Evolutionary conservation across 805 yeast genomes (phyloP), one percentile per base, ranked within the genome.

Genomic region (Metschnikowia vanudenii): DNA sequence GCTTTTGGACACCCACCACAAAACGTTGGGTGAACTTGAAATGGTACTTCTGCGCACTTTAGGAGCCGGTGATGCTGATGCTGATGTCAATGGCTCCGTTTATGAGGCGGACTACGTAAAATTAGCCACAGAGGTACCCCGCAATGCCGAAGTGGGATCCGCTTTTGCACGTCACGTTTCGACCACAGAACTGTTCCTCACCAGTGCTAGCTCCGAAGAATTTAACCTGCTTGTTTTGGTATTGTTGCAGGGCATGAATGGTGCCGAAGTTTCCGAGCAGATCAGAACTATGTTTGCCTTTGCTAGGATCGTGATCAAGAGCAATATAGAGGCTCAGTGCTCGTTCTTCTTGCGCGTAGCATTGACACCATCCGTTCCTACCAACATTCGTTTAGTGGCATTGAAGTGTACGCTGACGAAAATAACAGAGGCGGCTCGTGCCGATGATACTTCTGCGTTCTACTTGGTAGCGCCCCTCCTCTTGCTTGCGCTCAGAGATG

Each of bases 21-120:
- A 59, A 38, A 55, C 58, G 19, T 38, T 71, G 20, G 51, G 61
- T 16, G 75, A 69, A 19, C 64, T 73, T 54, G 77, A 72, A 68
- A 78, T 89, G 73, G 74, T 76, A 44, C 67, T 88, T 38, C 86
- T 88, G 65, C 75, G 85, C 1, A 82, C 91, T 0, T 65, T 89
- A 42, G 56, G 65, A 22, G 56, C 53, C 12, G 43, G 34, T 20
- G 39, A 41, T 38, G 47, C 58, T 22, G 56, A 54, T 10, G 43
- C 33, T 20, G 39, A 41, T 38, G 47, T 59, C 14, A 56, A 60
- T 13, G 69, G 64, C 19, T 58, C 67, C 10, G 69, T 61, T 18
- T 41, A 47, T 30, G 50, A 42, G 26, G 52, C 43, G 17, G 47
- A 47, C 46, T 42, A 32, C 38, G 41, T 26, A 17, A n/a, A 33